A percentile compares a stretch with the other conserved stretches of the same genome.
These are phyloP conservation scores for Calonectria pteridis DNA, from an alignment of 2,329 filamentous ascomycete species.

Conservation along the genomic window DNA sequence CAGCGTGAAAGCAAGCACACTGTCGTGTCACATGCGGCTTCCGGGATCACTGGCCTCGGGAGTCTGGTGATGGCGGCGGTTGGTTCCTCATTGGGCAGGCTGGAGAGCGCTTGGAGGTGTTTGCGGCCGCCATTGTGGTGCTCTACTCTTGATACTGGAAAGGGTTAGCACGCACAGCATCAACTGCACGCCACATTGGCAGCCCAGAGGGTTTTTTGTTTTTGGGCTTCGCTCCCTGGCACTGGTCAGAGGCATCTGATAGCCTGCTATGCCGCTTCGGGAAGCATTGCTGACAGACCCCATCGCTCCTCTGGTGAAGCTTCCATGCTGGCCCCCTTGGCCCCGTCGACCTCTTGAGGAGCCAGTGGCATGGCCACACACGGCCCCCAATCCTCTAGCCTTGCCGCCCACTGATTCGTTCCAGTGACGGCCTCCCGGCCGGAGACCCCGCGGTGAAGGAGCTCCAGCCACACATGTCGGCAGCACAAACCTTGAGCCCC, in stretches of 20 bases:
- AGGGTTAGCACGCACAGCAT: slow-evolving; percentile 14
- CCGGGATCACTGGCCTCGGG: background rate
- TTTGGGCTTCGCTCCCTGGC: slow-evolving; percentile 16
- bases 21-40: background rate
- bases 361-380: slow-evolving; percentile 37
- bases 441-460: slow-evolving; percentile 39
- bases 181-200: slow-evolving; percentile 29
- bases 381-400: slow-evolving; percentile 17
- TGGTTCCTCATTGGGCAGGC: slow-evolving; percentile 15
- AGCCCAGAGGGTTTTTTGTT: slow-evolving; percentile 23
- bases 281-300: slow-evolving; percentile 36
- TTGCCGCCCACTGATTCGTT: slow-evolving; percentile 32
- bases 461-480: slow-evolving; percentile 42
- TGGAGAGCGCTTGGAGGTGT: slow-evolving; percentile 12
- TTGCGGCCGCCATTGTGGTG: slow-evolving; percentile 17
- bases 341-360: background rate
- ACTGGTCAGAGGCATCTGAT: slow-evolving; percentile 13
- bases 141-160: slow-evolving; percentile 36
- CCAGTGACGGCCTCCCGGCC: slow-evolving; percentile 42
- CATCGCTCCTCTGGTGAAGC: slow-evolving; percentile 9
- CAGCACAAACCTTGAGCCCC: slow-evolving; percentile 16
- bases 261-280: slow-evolving; percentile 35
- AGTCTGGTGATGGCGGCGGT: background rate
- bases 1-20: background rate
- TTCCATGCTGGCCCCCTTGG: slow-evolving; percentile 9